Evolutionary conservation across 306 rosid species (phyloP), one percentile per base, ranked within the genome.

Genomic region (Casuarina cunninghamiana): DNA sequence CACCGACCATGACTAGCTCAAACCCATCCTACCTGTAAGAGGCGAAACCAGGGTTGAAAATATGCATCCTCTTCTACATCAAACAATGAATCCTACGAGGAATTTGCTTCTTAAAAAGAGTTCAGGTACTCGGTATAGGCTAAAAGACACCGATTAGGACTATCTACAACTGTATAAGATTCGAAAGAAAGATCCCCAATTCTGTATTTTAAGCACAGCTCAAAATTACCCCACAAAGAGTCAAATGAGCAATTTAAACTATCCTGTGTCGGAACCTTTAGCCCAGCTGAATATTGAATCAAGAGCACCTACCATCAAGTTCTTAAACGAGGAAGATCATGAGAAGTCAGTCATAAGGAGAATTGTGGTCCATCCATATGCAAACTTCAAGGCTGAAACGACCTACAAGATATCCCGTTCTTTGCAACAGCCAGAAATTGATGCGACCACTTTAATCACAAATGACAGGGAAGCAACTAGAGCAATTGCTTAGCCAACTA

Each of bases 261-360:
- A 11, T 62, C 37, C 37, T 9, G 35, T 15, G 43, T 15, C 1
- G 17, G 3, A 3, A 37, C 15, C 43, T 72, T 53, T 50, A 72
- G 32, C 57, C 61, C 62, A 53, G 32, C 13, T 6, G 38, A 35
- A 16, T 13, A 54, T 67, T 44, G 49, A 43, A 49, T 50, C 42
- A 13, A 50, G 13, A 12, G 61, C 21, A 71, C 67, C 74, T 67
- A 42, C 1, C 48, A 57, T 74, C 58, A 70, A 50, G 65, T 55
- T 62, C 61, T 15, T 45, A 32, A 45, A 17, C 1, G 5, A 41
- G 38, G 38, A 71, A 10, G 77, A 71, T 58, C 62, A 57, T 38
- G 63, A 48, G 45, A 19, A 17, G 15, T 13, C 44, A 74, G 38
- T 13, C 35, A 42, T 9, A 35, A 65, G 53, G 45, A 35, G 19